These are phyloP conservation scores for Stachybotrys echinatus DNA, from an alignment of 2,329 filamentous ascomycete species.

Conservation along the genomic window DNA sequence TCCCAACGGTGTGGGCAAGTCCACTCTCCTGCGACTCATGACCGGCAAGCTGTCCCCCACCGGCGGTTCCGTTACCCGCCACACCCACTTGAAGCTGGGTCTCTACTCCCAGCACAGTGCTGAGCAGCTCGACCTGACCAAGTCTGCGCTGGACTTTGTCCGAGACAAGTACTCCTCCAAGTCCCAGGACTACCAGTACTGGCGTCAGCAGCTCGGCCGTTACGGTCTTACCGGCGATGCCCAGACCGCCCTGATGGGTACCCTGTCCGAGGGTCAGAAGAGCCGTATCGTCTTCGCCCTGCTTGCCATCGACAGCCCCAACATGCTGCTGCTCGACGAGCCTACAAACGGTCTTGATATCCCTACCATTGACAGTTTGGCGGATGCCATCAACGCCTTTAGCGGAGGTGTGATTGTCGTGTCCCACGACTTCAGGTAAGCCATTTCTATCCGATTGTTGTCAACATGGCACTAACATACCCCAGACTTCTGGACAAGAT, in stretches of 20 bases:
- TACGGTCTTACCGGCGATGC: slow-evolving; percentile 91
- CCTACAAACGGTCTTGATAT: slow-evolving; percentile 99
- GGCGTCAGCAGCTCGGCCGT: slow-evolving; percentile 92
- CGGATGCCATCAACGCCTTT: slow-evolving; percentile 95
- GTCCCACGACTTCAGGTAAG: slow-evolving; percentile 96
- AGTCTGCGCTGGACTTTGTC: slow-evolving; percentile 95
- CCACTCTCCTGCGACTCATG: slow-evolving; percentile 92
- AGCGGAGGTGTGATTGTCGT: slow-evolving; percentile 96
- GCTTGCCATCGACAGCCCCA: slow-evolving; percentile 88
- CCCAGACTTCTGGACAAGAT: slow-evolving; percentile 93
- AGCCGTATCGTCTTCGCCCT: slow-evolving; percentile 96
- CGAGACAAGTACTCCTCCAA: slow-evolving; percentile 87
- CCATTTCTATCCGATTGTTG: slow-evolving; percentile 2
- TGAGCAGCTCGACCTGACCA: slow-evolving; percentile 96
- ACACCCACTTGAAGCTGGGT: slow-evolving; percentile 97
- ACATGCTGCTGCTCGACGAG: slow-evolving; percentile 97
- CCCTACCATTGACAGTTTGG: slow-evolving; percentile 94
- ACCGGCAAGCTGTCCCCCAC: slow-evolving; percentile 90
- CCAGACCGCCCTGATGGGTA: slow-evolving; percentile 97
- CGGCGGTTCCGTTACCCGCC: slow-evolving; percentile 73
- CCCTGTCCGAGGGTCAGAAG: slow-evolving; percentile 95
- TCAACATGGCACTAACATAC: slow-evolving; percentile 10
- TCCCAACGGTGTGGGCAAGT: slow-evolving; percentile 99
- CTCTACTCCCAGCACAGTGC: slow-evolving; percentile 98
- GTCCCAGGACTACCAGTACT: slow-evolving; percentile 98